These are phyloP conservation scores for Calonectria hawksworthii DNA, from an alignment of 2,329 filamentous ascomycete genomes.

Conservation along the genomic window DNA sequence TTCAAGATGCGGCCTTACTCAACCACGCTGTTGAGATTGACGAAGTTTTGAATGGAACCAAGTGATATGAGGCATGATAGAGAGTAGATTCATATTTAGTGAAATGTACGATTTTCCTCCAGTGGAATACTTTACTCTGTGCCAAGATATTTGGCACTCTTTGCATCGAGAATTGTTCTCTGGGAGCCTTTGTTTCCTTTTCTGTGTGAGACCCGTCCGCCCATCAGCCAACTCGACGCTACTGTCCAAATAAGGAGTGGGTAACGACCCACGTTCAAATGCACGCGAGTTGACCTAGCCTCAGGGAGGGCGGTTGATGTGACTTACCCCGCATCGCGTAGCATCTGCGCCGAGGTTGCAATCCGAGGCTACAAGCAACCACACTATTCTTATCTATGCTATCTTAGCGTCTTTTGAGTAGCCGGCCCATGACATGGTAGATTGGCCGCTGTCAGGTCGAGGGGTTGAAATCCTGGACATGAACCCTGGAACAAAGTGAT, in stretches of 20 bases:
- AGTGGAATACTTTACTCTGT: not conserved
- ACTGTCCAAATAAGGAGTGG: not conserved
- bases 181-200: not conserved
- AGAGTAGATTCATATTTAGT: not conserved
- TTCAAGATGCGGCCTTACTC: not conserved
- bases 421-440: not conserved
- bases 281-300: not conserved
- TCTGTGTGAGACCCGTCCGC: not conserved
- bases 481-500: not conserved
- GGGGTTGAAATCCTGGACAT: not conserved
- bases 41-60: not conserved
- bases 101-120: not conserved
- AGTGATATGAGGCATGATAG: not conserved
- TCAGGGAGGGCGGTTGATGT: not conserved
- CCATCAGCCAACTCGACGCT: not conserved
- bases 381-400: not conserved
- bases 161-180: not conserved
- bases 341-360: not conserved
- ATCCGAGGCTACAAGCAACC: not conserved
- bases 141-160: not conserved
- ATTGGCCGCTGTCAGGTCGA: not conserved
- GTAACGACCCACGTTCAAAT: not conserved
- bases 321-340: not conserved
- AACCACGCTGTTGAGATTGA: not conserved
- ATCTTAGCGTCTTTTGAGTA: not conserved